Evolutionary conservation across 805 yeast genomes (phyloP).

Genomic region (Lipomyces mesembrius): DNA sequence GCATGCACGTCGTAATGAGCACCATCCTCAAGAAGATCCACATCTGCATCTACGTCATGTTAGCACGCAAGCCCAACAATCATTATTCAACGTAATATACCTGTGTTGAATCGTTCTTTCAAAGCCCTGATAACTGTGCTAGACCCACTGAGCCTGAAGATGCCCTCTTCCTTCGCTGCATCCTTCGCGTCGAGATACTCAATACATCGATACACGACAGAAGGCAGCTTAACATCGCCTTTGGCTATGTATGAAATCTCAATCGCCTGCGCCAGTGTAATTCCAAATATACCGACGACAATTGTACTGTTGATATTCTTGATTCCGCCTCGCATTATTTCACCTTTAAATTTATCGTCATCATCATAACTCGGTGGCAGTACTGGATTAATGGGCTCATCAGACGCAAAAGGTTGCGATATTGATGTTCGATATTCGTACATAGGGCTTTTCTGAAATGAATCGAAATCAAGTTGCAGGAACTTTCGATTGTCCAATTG

Average conservation of each 20-base stretch:
- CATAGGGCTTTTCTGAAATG: conserved; percentile 29
- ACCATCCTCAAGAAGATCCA: conserved; percentile 56
- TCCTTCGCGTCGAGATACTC: conserved; percentile 66
- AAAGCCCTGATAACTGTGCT: conserved; percentile 72
- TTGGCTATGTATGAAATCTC: conserved; percentile 29
- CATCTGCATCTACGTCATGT: conserved; percentile 55
- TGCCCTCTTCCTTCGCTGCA: conserved; percentile 86
- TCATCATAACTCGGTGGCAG: conserved; percentile 15
- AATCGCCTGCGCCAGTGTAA: conserved; percentile 29
- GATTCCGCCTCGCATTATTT: conserved; percentile 27
- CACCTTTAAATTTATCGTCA: conserved; percentile 25
- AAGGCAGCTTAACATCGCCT: conserved; percentile 56
- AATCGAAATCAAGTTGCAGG: conserved; percentile 26
- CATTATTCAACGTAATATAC: conserved; percentile 4
- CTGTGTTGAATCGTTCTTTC: conserved; percentile 67
- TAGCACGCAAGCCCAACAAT: not conserved
- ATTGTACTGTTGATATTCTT: conserved; percentile 21
- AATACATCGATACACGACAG: conserved; percentile 75
- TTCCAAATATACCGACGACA: conserved; percentile 28
- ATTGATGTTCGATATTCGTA: conserved; percentile 32
- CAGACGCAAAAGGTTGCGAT: conserved; percentile 11
- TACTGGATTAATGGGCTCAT: conserved; percentile 6
- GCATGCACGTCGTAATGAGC: conserved; percentile 70
- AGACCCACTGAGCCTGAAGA: conserved; percentile 89
- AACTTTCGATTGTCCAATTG: conserved; percentile 25